These are phyloP conservation scores for Takashimella koratensis DNA, from an alignment of 1,284 basidiomycete species.

Conservation along the genomic window DNA sequence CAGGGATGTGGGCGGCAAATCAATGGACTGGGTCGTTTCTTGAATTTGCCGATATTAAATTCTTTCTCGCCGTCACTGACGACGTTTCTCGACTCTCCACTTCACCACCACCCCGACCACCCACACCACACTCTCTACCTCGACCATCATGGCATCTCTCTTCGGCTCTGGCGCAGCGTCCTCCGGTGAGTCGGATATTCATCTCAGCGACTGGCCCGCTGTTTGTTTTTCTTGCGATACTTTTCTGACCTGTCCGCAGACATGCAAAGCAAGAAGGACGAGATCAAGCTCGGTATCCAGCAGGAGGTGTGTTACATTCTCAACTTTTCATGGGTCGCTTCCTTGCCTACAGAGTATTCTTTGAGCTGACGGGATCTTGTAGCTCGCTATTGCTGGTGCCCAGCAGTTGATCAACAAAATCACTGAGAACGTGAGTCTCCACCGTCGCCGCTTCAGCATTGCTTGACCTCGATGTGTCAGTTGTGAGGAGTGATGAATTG, in stretches of 20 bases:
- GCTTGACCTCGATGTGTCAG: no score
- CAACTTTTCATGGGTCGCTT: slow-evolving; percentile 1
- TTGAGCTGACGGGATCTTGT: not conserved
- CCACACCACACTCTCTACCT: no score
- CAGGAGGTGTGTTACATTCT: slow-evolving; percentile 34
- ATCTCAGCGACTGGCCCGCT: no score
- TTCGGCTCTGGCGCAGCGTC: slow-evolving; percentile 17
- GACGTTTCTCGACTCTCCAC: not conserved
- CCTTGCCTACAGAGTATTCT: not conserved
- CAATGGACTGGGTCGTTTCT: no score
- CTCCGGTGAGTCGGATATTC: slow-evolving; percentile 1
- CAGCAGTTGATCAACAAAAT: slow-evolving; percentile 51
- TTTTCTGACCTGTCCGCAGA: no score
- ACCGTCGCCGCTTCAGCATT: no score
- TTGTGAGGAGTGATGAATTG: no score
- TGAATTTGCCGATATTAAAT: no score
- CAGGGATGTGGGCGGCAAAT: no score
- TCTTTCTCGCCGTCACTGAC: not conserved
- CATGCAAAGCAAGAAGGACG: slow-evolving; percentile 45
- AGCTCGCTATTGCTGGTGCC: slow-evolving; percentile 48
- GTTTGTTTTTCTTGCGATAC: no score
- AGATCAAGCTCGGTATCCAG: slow-evolving; percentile 48
- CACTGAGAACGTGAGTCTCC: slow-evolving; percentile 48
- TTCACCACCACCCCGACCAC: no score
- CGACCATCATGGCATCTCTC: slow-evolving; percentile 17